phyloP scores from a whole-genome alignment of 306 rosid species.

The Hippophae tibetana region DNA sequence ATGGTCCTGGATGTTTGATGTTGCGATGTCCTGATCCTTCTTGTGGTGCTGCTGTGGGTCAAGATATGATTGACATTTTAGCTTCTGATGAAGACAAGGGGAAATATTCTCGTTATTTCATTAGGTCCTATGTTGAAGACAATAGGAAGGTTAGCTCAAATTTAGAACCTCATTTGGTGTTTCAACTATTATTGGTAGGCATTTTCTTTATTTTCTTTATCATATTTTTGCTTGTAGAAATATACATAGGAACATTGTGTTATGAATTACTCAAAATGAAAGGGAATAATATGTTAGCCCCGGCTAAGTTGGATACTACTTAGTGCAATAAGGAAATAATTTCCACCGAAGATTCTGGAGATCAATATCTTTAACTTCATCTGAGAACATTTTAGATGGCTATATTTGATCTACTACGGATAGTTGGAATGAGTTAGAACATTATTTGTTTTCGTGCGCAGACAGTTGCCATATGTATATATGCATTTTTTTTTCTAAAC shows the following conservation, averaged over 20 bases:
- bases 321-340: too few relatives aligned
- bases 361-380: not conserved
- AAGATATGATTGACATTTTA: slow-evolving; percentile 59
- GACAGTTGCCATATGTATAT: too few relatives aligned
- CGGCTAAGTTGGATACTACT: too few relatives aligned
- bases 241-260: not conserved
- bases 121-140: slow-evolving; percentile 86
- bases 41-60: slow-evolving; percentile 72
- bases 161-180: slow-evolving; percentile 1
- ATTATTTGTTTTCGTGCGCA: not conserved
- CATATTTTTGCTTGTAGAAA: not conserved
- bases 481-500: too few relatives aligned
- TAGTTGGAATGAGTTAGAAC: too few relatives aligned
- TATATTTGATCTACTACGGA: not conserved
- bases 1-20: slow-evolving; percentile 90
- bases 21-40: slow-evolving; percentile 91
- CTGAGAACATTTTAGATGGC: not conserved
- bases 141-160: slow-evolving; percentile 59
- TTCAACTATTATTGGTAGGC: slow-evolving; percentile 2
- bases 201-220: not conserved
- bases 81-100: slow-evolving; percentile 49
- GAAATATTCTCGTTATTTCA: slow-evolving; percentile 69
- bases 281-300: too few relatives aligned
- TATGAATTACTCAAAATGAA: not conserved
- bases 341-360: too few relatives aligned